Evolutionary conservation across 2,329 filamentous ascomycete species (phyloP).

Genomic region (Arthrobotrys conoides): DNA sequence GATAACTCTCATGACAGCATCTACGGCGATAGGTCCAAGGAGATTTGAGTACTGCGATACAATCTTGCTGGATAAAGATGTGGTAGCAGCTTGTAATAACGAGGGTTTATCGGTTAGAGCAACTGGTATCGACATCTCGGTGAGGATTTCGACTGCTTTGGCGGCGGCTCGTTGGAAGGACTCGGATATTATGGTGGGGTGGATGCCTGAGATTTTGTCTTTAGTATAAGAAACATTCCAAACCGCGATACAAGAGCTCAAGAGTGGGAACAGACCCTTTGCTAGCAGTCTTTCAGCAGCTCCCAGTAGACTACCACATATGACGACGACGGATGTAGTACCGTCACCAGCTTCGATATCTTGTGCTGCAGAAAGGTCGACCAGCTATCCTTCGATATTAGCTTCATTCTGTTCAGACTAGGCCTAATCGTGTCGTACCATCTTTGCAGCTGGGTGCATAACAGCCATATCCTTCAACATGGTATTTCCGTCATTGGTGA

Average conservation of each 20-base stretch:
- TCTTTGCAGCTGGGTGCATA: constrained; percentile 99
- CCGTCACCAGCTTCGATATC: constrained; percentile 99
- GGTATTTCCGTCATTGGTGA: constrained; percentile 99
- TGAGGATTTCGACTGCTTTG: constrained; percentile 88
- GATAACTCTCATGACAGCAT: constrained; percentile 95
- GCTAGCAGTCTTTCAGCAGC: constrained; percentile 90
- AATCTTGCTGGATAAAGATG: constrained; percentile 97
- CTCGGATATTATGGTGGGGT: constrained; percentile 97
- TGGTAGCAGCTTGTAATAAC: constrained; percentile 95
- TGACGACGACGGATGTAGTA: constrained; percentile 97
- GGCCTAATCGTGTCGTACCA: constrained; percentile 70
- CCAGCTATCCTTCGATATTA: constrained; percentile 71
- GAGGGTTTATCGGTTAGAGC: constrained; percentile 87
- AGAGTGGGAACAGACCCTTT: constrained; percentile 75
- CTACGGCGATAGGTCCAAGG: constrained; percentile 97
- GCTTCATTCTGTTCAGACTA: background rate
- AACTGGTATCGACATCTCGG: constrained; percentile 96
- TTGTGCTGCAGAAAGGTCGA: constrained; percentile 95
- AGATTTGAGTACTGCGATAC: constrained; percentile 96
- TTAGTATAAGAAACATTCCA: constrained; percentile 1
- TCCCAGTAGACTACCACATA: constrained; percentile 92
- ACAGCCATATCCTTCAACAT: constrained; percentile 99
- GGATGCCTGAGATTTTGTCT: constrained; percentile 73
- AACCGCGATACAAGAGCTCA: background rate
- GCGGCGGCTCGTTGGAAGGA: constrained; percentile 94